phyloP scores from a whole-genome alignment of 2,329 filamentous ascomycete genomes.

The Corinectria fuckeliana region DNA sequence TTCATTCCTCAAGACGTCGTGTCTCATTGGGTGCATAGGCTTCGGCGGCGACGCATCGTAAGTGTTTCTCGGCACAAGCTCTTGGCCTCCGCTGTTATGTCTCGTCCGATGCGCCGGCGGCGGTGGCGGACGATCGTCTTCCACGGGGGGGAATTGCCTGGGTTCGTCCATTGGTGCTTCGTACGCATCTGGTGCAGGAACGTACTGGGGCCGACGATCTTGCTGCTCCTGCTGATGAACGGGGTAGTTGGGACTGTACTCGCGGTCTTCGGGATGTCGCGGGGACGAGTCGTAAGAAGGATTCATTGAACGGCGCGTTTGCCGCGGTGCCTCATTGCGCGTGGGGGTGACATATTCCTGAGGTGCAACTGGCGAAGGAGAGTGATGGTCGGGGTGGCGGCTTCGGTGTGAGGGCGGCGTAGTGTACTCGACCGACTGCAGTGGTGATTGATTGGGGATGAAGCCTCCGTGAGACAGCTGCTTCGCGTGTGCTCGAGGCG shows the following conservation, averaged over 20 bases:
- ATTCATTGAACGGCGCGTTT: slow-evolving; percentile 45
- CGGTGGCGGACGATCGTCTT: slow-evolving; percentile 59
- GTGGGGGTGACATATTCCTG: slow-evolving; percentile 32
- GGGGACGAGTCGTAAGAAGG: slow-evolving; percentile 45
- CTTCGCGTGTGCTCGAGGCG: slow-evolving; percentile 53
- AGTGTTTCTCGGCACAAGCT: slow-evolving; percentile 48
- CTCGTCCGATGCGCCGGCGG: slow-evolving; percentile 61
- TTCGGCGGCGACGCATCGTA: slow-evolving; percentile 53
- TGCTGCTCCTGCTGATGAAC: slow-evolving; percentile 46
- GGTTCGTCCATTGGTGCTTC: slow-evolving; percentile 43
- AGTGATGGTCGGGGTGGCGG: slow-evolving; percentile 47
- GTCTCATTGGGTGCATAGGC: slow-evolving; percentile 58
- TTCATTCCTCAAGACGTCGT: slow-evolving; percentile 63
- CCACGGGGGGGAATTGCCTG: slow-evolving; percentile 45
- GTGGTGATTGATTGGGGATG: slow-evolving; percentile 59
- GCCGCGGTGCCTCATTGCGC: slow-evolving; percentile 36
- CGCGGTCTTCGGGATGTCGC: slow-evolving; percentile 46
- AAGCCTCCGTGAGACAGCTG: slow-evolving; percentile 46
- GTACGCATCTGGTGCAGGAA: slow-evolving; percentile 42
- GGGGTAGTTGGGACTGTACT: slow-evolving; percentile 42
- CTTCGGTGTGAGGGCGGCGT: slow-evolving; percentile 47
- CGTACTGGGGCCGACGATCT: slow-evolving; percentile 46
- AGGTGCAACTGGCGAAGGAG: slow-evolving; percentile 38
- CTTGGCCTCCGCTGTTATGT: slow-evolving; percentile 53
- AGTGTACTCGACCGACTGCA: slow-evolving; percentile 60